Evolutionary conservation across 805 yeast species (phyloP), one percentile per base, ranked within the genome.

Genomic region (Metschnikowia gruessii): DNA sequence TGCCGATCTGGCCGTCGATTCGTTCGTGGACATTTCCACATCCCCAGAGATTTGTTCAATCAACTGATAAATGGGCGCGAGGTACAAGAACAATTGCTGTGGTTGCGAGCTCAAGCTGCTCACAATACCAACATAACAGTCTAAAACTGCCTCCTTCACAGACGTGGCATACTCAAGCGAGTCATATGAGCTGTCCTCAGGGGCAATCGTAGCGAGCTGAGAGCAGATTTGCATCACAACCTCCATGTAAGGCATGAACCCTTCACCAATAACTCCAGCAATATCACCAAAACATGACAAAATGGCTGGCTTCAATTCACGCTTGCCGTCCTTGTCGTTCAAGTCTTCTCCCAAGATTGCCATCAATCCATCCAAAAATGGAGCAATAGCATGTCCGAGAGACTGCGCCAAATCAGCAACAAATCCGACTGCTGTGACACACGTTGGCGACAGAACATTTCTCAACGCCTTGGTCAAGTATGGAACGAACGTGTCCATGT

Each of bases 381-480:
- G 88, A 48, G 78, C 76, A 55, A 91, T 81, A 22, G 75, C 75
- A 19, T 74, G 77, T 28, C 95, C 96, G 43, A 94, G 75, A 0
- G 97, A 88, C 61, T 90, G 95, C 9, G 95, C 80, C 56, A 92
- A 83, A 69, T 94, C 99, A 16, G 97, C 97, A 49, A 94, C 90
- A 42, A 94, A 77, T 3, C 99, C 98, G 47, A 94, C 90, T 3
- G 98, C 96, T 4, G 96, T 87, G 52, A 80, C 80, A 60, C 96
- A 85, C 10, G 87, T 82, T 32, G 91, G 86, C 4, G 89, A 82
- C 32, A 88, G 96, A 8, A 86, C 81, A 65, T 90, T 91, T 57
- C 81, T 79, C 51, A 94, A 74, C 0, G 96, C 96, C 51, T 77
- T 76, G 15, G 82, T 81, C 63, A 94, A 75, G 64, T 76, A 91